A percentile compares a stretch with the other conserved stretches of the same genome.
Conservation (phyloP, 208 protist species). For the Crithidia fasciculata region DNA sequence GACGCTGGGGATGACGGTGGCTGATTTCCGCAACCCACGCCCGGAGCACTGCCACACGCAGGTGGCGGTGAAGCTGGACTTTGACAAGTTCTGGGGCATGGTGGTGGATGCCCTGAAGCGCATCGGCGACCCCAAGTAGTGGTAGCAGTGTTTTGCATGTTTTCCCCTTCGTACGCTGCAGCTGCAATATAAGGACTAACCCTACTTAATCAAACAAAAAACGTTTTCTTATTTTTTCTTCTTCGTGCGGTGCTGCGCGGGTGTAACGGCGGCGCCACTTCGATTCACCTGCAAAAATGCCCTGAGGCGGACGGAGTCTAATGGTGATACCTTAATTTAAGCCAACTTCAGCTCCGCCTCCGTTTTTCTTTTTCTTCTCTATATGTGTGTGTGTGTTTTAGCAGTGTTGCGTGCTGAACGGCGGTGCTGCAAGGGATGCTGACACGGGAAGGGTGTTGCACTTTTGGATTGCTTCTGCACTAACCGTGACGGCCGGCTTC, state of each 20-base stretch:
- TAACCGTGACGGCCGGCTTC: too few species aligned
- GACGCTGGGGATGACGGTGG: conserved; percentile 67
- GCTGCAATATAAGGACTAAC: not conserved
- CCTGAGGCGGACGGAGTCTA: too few species aligned
- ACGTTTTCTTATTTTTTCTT: conserved; percentile 11
- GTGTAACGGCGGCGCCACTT: not conserved
- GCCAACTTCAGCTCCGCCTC: too few species aligned
- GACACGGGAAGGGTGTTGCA: too few species aligned
- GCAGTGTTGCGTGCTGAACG: too few species aligned
- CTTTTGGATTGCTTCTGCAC: too few species aligned
- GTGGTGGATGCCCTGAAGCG: conserved; percentile 64
- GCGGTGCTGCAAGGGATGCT: too few species aligned
- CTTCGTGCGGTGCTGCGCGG: not conserved
- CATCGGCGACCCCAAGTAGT: conserved; percentile 46
- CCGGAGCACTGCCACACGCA: conserved; percentile 60
- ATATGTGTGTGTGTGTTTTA: not conserved
- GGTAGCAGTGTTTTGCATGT: not conserved
- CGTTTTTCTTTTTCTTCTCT: conserved; percentile 6
- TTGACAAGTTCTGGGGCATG: conserved; percentile 72
- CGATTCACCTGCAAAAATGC: not conserved
- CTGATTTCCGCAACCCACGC: conserved; percentile 44
- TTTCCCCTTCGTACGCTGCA: not conserved
- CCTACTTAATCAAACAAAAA: not conserved
- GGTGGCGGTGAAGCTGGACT: conserved; percentile 67
- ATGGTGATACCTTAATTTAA: too few species aligned